Conservation (phyloP, 2,329 filamentous ascomycete species). For the Trichoderma hamatum region DNA sequence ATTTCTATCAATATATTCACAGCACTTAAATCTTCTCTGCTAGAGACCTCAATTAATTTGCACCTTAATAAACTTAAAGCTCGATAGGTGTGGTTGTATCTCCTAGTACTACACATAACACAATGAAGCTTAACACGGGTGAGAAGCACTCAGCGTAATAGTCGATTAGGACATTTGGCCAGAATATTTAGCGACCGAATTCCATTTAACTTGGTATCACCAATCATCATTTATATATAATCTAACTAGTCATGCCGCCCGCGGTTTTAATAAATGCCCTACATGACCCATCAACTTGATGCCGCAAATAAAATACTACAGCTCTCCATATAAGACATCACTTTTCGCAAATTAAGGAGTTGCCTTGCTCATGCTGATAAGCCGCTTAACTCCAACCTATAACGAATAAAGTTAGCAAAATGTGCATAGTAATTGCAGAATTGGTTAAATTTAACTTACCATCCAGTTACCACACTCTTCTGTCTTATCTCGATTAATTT, state of each 20-base stretch:
- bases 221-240: conserved; percentile 28
- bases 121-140: background rate
- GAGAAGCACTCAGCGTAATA: background rate
- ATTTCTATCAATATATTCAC: background rate
- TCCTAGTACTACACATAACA: background rate
- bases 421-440: too few relatives aligned
- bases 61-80: background rate
- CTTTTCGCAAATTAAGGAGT: conserved; percentile 55
- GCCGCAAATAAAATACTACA: conserved; percentile 33
- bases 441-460: conserved; percentile 56
- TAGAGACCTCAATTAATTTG: background rate
- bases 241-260: conserved; percentile 32
- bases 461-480: conserved; percentile 87
- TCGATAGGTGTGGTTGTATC: background rate
- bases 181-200: background rate
- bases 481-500: conserved; percentile 75
- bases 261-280: conserved; percentile 29
- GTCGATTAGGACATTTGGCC: background rate
- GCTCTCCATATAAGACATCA: conserved; percentile 6
- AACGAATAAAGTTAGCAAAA: conserved; percentile 44
- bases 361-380: conserved; percentile 78
- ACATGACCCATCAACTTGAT: conserved; percentile 31
- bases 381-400: conserved; percentile 73
- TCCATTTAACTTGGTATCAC: background rate
- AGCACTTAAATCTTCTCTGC: background rate